These are phyloP conservation scores for Ajuga chamaepitys DNA, from an alignment of 257 asterid species.

Conservation along the genomic window DNA sequence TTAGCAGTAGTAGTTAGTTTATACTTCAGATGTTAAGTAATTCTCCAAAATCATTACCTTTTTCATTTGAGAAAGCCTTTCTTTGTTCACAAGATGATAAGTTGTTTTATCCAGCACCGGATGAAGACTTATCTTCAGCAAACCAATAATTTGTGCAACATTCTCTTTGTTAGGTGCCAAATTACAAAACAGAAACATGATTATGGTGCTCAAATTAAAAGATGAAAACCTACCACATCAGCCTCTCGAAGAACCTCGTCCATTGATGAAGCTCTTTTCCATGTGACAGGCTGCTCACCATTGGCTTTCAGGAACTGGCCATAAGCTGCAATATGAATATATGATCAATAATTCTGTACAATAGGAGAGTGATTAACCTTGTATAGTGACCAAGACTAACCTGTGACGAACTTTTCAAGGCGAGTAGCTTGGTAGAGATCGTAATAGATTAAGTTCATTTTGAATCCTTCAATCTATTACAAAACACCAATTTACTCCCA, in stretches of 20 bases:
- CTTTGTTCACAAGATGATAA: conserved; percentile 86
- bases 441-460: conserved; percentile 91
- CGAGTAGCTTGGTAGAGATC: conserved; percentile 96
- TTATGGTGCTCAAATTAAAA: too few species aligned
- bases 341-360: not conserved
- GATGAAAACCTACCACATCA: conserved; percentile 50
- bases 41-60: conserved; percentile 36
- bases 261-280: conserved; percentile 89
- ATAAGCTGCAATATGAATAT: conserved; percentile 50
- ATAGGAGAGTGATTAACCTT: not conserved
- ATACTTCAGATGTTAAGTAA: not conserved
- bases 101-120: conserved; percentile 93
- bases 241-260: conserved; percentile 90
- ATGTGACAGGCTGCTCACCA: conserved; percentile 89
- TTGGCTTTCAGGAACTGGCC: conserved; percentile 85
- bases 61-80: conserved; percentile 87
- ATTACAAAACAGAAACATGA: too few species aligned
- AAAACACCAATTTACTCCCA: not conserved
- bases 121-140: conserved; percentile 92
- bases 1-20: not conserved
- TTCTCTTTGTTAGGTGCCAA: too few species aligned
- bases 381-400: conserved; percentile 25
- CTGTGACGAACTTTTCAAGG: conserved; percentile 88
- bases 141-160: too few species aligned
- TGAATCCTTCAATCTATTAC: conserved; percentile 92